phyloP scores from a whole-genome alignment of 768 basidiomycete species.

The Phylloporus sp. region DNA sequence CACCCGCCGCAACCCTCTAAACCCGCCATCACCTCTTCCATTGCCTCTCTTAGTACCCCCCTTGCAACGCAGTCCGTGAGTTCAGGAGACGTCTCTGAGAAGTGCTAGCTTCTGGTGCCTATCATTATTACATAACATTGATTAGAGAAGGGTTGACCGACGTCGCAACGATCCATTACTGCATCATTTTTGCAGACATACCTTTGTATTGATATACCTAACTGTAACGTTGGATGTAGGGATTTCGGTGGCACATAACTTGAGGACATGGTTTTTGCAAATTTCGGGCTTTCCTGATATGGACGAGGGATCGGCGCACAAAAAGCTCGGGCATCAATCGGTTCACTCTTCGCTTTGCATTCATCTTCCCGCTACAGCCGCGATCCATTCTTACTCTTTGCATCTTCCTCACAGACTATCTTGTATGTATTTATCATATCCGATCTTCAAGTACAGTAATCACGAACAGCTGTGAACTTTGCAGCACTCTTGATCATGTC shows the following conservation, averaged over 20 bases:
- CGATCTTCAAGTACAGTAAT: not conserved
- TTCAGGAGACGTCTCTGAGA: not conserved
- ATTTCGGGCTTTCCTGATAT: conserved; percentile 15
- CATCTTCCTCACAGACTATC: not conserved
- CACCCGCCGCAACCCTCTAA: conserved; percentile 2
- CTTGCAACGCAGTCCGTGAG: not conserved
- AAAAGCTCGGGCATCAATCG: not conserved
- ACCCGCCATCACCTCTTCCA: not conserved
- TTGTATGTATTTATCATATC: conserved; percentile 5
- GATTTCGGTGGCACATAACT: not conserved
- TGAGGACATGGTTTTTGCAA: no score
- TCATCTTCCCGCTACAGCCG: not conserved
- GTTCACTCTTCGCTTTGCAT: not conserved
- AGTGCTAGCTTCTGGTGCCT: conserved; percentile 1
- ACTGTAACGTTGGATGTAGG: conserved; percentile 1
- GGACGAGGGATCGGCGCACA: conserved; percentile 9
- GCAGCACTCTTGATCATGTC: conserved; percentile 21
- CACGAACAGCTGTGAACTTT: not conserved
- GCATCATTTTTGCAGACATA: not conserved
- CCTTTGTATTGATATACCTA: conserved; percentile 14
- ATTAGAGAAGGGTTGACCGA: conserved; percentile 14
- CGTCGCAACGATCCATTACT: not conserved
- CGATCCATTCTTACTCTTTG: not conserved
- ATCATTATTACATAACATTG: not conserved
- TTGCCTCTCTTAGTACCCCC: not conserved